Percentiles rank a stretch among this genome's conserved stretches.
Evolutionary conservation across 495 filamentous ascomycete species (phyloP).

Genomic region (Articulospora tetracladia): DNA sequence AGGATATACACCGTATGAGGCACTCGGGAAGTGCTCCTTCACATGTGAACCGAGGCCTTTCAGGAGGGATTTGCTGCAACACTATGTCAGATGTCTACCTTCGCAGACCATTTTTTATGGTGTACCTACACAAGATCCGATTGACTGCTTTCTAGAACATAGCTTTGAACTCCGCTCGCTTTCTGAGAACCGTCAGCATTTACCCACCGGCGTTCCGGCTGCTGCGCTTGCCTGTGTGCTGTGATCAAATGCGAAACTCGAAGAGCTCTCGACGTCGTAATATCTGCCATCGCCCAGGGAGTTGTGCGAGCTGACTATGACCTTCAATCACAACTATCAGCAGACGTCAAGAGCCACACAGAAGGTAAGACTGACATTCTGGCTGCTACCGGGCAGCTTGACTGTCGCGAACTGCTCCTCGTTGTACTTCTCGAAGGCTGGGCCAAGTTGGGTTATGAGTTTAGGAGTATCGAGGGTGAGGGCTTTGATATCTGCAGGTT

Average conservation of each 20-base stretch:
- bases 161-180: slow-evolving; percentile 76
- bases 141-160: slow-evolving; percentile 75
- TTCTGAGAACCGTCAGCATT: slow-evolving; percentile 48
- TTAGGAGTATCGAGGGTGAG: slow-evolving; percentile 68
- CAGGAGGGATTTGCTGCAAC: slow-evolving; percentile 69
- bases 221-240: slow-evolving; percentile 58
- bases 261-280: slow-evolving; percentile 82
- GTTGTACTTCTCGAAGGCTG: slow-evolving; percentile 93
- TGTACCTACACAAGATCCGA: slow-evolving; percentile 69
- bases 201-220: not conserved
- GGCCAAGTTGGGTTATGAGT: slow-evolving; percentile 64
- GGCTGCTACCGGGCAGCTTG: slow-evolving; percentile 82
- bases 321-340: slow-evolving; percentile 40
- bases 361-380: slow-evolving; percentile 48
- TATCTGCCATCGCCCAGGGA: slow-evolving; percentile 74
- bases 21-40: slow-evolving; percentile 83
- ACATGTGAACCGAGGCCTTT: slow-evolving; percentile 75
- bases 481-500: slow-evolving; percentile 73
- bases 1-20: slow-evolving; percentile 76
- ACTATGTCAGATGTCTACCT: not conserved
- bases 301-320: slow-evolving; percentile 85
- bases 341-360: not conserved
- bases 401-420: slow-evolving; percentile 86
- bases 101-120: not conserved
- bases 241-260: slow-evolving; percentile 86